phyloP scores from a whole-genome alignment of 1,284 basidiomycete species.

The Anthracocystis setariae region DNA sequence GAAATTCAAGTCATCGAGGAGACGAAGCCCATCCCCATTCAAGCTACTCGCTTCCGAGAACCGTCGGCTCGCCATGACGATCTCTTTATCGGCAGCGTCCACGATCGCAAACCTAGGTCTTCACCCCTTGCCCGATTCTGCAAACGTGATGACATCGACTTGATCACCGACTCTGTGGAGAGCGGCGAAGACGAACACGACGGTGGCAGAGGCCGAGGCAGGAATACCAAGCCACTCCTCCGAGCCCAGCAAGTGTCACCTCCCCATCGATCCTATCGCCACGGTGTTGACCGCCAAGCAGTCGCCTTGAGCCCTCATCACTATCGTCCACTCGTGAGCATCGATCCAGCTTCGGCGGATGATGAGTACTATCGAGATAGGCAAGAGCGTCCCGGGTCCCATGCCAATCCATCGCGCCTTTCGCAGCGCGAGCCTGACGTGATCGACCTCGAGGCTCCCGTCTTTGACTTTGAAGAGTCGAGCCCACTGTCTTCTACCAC shows the following conservation, averaged over 20 bases:
- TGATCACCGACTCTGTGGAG: constrained; percentile 23
- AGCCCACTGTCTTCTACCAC: constrained; percentile 20
- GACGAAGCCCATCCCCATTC: constrained; percentile 33
- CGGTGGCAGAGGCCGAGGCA: constrained; percentile 19
- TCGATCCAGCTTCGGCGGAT: neutral
- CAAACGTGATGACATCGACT: constrained; percentile 24
- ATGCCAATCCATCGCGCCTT: neutral
- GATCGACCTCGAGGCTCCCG: constrained; percentile 34
- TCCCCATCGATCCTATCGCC: constrained; percentile 7
- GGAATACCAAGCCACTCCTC: constrained; percentile 23
- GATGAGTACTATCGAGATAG: neutral
- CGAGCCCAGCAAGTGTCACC: constrained; percentile 8
- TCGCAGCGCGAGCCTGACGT: constrained; percentile 5
- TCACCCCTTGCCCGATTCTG: constrained; percentile 27
- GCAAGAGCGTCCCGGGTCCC: neutral
- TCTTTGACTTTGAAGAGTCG: constrained; percentile 45
- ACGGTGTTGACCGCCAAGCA: neutral
- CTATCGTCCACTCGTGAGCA: neutral
- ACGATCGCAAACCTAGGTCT: constrained; percentile 12
- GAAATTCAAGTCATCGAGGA: constrained; percentile 43
- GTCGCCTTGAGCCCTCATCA: constrained; percentile 6
- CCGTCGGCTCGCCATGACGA: constrained; percentile 28
- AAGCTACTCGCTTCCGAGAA: neutral
- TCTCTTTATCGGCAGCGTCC: constrained; percentile 36
- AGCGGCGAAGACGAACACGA: constrained; percentile 17